These are phyloP conservation scores for Rhytidiadelphus loreus DNA, from an alignment of 225 moss, liverwort and hornwort species.

Conservation along the genomic window DNA sequence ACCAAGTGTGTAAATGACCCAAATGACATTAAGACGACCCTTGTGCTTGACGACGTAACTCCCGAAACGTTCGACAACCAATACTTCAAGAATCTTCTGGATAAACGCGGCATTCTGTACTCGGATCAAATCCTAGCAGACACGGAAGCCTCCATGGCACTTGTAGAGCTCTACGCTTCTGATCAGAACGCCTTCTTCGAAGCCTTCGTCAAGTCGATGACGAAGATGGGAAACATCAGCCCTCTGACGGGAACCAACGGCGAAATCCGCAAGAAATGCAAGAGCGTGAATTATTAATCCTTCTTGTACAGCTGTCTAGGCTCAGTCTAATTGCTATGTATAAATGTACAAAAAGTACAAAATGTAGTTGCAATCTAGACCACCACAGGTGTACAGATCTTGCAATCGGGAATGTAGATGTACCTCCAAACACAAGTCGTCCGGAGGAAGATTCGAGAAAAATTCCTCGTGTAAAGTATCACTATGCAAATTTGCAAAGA, in stretches of 20 bases:
- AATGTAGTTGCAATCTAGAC: neutral
- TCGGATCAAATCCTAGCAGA: conserved; percentile 53
- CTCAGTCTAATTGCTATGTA: neutral
- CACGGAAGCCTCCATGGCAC: neutral
- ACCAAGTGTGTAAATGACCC: conserved; percentile 28
- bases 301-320: conserved; percentile 3
- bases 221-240: conserved; percentile 59
- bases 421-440: conserved; percentile 1
- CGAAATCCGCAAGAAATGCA: conserved; percentile 49
- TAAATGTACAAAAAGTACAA: neutral
- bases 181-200: conserved; percentile 40
- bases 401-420: neutral
- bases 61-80: conserved; percentile 45
- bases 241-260: conserved; percentile 32
- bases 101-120: conserved; percentile 33
- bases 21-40: neutral
- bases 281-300: neutral
- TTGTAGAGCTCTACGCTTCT: conserved; percentile 19
- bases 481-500: neutral
- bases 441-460: neutral
- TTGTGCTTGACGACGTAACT: conserved; percentile 33
- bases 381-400: neutral
- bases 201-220: conserved; percentile 44
- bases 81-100: conserved; percentile 44
- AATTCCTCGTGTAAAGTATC: conserved; percentile 11